Evolutionary conservation across 768 basidiomycete species (phyloP).

Genomic region (Termitomyces sp.): DNA sequence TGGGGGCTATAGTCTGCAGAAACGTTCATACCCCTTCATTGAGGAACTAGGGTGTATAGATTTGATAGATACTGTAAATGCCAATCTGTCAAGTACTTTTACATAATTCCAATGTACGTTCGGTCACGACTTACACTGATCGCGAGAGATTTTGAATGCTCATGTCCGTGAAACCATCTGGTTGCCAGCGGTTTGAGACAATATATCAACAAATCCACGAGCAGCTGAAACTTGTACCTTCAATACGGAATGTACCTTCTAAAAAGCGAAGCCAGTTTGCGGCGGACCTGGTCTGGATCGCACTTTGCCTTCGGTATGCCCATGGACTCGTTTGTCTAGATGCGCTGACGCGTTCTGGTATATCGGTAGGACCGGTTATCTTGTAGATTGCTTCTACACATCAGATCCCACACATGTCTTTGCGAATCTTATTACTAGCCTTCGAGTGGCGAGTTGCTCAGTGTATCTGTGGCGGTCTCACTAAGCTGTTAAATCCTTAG

Average conservation of each 20-base stretch:
- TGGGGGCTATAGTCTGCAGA: not conserved
- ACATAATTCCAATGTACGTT: not conserved
- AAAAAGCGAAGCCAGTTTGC: slow-evolving; percentile 26
- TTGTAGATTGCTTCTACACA: slow-evolving; percentile 43
- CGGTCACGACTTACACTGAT: not conserved
- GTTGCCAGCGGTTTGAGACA: not conserved
- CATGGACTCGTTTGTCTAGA: not conserved
- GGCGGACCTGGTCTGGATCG: slow-evolving; percentile 37
- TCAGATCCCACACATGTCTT: slow-evolving; percentile 30
- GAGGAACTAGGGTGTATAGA: not conserved
- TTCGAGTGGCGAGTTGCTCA: slow-evolving; percentile 30
- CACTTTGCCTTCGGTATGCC: slow-evolving; percentile 34
- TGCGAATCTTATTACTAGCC: slow-evolving; percentile 26
- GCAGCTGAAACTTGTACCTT: slow-evolving; percentile 5
- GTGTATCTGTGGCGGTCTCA: not conserved
- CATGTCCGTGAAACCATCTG: not conserved
- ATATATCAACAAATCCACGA: slow-evolving; percentile 7
- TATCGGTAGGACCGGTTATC: slow-evolving; percentile 36
- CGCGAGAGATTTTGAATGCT: not conserved
- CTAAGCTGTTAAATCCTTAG: not conserved
- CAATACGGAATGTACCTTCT: slow-evolving; percentile 13
- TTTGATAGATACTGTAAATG: no score
- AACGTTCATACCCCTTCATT: not conserved
- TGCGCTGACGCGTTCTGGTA: not conserved
- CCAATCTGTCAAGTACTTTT: not conserved